These are phyloP conservation scores for Penicillium sp. DNA, from an alignment of 2,329 filamentous ascomycete genomes.

Conservation along the genomic window DNA sequence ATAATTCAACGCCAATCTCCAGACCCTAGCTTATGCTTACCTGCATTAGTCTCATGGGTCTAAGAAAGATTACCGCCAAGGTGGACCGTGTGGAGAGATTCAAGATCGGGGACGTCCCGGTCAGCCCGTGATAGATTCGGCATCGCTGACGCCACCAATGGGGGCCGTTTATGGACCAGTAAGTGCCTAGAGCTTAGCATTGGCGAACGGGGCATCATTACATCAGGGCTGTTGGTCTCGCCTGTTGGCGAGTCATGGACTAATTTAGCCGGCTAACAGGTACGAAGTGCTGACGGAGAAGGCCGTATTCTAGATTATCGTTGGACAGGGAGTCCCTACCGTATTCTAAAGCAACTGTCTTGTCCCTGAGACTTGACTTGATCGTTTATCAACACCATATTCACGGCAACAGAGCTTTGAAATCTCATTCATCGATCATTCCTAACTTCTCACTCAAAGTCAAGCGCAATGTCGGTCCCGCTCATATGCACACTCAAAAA, in stretches of 20 bases:
- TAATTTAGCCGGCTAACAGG: not conserved
- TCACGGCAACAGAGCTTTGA: not conserved
- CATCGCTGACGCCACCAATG: conserved; percentile 1
- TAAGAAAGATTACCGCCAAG: not conserved
- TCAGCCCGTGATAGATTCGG: conserved; percentile 4
- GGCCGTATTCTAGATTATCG: not conserved
- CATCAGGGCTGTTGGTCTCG: not conserved
- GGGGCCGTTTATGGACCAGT: not conserved
- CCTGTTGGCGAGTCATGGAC: not conserved
- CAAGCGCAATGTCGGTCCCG: not conserved
- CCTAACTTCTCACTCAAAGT: not conserved
- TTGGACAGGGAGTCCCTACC: not conserved
- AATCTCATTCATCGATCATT: not conserved
- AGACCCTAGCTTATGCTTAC: not conserved
- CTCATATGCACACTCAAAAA: not conserved
- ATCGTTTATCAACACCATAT: not conserved
- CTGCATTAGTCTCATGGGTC: not conserved
- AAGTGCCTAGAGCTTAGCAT: not conserved
- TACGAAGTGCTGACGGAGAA: not conserved
- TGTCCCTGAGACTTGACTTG: not conserved
- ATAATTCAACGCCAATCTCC: not conserved
- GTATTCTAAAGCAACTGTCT: not conserved
- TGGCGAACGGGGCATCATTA: not conserved
- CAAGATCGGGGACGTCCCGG: conserved; percentile 1
- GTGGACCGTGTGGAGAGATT: not conserved